Evolutionary conservation across 257 asterid genomes (phyloP), one percentile per base, ranked within the genome.

Genomic region (Phtheirospermum japonicum): DNA sequence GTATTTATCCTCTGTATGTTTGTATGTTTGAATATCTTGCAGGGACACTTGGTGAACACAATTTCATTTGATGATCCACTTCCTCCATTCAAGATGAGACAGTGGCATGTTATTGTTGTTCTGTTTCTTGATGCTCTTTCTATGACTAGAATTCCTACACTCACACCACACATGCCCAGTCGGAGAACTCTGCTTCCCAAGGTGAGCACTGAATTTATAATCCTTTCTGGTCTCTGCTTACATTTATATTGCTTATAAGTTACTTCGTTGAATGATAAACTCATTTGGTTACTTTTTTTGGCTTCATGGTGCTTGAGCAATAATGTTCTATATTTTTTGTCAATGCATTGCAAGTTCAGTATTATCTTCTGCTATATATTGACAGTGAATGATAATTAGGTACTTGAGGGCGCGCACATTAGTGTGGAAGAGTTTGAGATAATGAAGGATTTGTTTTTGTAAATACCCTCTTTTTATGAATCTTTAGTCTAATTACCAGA

Each of bases 121-220:
- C 71, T 93, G 81, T 87, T 89, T 71, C 83, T 93, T 16, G 96
- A 93, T 68, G 94, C 99, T 64, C 90, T 93, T 54, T 93, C 97
- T 55, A 83, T 93, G 59, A 77, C 76, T 74, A 79, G 88, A 71
- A 78, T 89, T 70, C 82, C 96, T 58, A 55, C 87, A 34, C 87
- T 89, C 48, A 52, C 85, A 20, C 71, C 80, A 31, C 72, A 75
- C 76, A 74, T 83, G 89, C 72, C 73, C 45, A 80, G 72, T 49
- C 66, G 83, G 71, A 87, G 94, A 71, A 61, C 69, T 68, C 71
- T 72, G 71, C 81, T 89, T 76, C 82, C 88, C 66, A 93, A 85
- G 96, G 99, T 93, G 70, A 77, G 69, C 65, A 11, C 49, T 71
- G 28, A 32, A 42, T 9, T 42, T 12, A 9, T 11, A 23, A 23